phyloP scores from a whole-genome alignment of 371 early-diverging fungal genomes.

The Syncephalis plumigaleata region DNA sequence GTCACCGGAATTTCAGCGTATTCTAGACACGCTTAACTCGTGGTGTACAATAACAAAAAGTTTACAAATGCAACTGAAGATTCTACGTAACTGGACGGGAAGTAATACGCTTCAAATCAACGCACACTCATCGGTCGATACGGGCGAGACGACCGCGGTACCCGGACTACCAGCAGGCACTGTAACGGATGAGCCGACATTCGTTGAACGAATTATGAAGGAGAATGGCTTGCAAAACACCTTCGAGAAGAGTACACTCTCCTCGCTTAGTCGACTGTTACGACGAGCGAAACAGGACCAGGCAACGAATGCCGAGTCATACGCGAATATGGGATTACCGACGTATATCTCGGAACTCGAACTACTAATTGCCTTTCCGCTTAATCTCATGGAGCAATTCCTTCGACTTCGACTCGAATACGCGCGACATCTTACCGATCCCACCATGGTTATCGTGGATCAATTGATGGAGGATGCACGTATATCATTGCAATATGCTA shows the following conservation, averaged over 20 bases:
- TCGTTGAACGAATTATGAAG: slow-evolving; percentile 70
- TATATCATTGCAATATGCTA: slow-evolving; percentile 47
- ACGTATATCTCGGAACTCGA: slow-evolving; percentile 41
- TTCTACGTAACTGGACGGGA: slow-evolving; percentile 71
- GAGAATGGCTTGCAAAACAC: slow-evolving; percentile 62
- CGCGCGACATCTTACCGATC: slow-evolving; percentile 44
- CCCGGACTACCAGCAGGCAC: not conserved
- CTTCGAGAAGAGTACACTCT: slow-evolving; percentile 55
- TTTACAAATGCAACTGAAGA: slow-evolving; percentile 47
- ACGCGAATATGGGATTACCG: slow-evolving; percentile 49
- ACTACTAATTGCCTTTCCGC: slow-evolving; percentile 58
- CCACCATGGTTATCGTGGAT: slow-evolving; percentile 52
- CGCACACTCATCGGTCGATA: slow-evolving; percentile 14
- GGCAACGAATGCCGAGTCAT: slow-evolving; percentile 38
- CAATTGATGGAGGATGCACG: slow-evolving; percentile 69
- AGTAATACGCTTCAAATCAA: slow-evolving; percentile 47
- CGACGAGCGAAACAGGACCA: slow-evolving; percentile 42
- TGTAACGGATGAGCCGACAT: slow-evolving; percentile 32
- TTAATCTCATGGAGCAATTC: slow-evolving; percentile 57
- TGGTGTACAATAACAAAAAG: slow-evolving; percentile 60
- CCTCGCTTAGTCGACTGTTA: slow-evolving; percentile 27
- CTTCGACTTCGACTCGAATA: slow-evolving; percentile 58
- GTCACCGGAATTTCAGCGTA: slow-evolving; percentile 40
- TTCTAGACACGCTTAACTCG: slow-evolving; percentile 51
- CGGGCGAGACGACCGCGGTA: slow-evolving; percentile 1